Evolutionary conservation across 495 filamentous ascomycete species (phyloP).

Genomic region (Extremus antarcticus): DNA sequence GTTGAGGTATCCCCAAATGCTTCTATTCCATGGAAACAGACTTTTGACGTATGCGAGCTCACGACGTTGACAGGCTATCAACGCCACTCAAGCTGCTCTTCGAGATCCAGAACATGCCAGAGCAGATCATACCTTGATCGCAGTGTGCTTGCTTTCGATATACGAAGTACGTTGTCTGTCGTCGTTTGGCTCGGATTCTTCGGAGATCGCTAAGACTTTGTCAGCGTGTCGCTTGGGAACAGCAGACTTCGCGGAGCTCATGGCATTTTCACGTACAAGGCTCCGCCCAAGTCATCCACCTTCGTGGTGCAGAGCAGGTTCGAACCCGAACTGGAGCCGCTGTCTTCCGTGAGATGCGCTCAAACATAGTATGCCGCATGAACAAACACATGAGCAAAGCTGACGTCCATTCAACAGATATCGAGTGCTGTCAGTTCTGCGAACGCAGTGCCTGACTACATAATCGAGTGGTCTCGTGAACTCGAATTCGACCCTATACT

Average conservation of each 20-base stretch:
- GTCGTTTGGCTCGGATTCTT: no score
- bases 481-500: conserved; percentile 3
- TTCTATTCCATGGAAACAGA: neutral
- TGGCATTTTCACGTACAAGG: conserved; percentile 13
- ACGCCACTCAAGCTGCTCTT: conserved; percentile 6
- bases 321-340: neutral
- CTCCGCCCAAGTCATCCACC: conserved; percentile 9
- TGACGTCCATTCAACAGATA: neutral
- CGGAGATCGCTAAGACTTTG: no score
- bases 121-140: conserved; percentile 9
- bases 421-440: neutral
- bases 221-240: conserved; percentile 7
- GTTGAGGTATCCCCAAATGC: neutral
- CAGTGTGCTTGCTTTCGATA: conserved; percentile 7
- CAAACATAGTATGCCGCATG: conserved; percentile 5
- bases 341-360: conserved; percentile 8
- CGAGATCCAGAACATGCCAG: conserved; percentile 4
- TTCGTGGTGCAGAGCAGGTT: conserved; percentile 8
- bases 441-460: conserved; percentile 3
- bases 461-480: conserved; percentile 5
- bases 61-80: neutral
- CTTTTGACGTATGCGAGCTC: neutral
- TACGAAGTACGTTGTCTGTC: conserved; percentile 1
- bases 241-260: neutral
- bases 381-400: neutral